Base-by-base conservation (phyloP, 2,329 filamentous ascomycete species). In the Teratosphaeria gauchensis region DNA sequence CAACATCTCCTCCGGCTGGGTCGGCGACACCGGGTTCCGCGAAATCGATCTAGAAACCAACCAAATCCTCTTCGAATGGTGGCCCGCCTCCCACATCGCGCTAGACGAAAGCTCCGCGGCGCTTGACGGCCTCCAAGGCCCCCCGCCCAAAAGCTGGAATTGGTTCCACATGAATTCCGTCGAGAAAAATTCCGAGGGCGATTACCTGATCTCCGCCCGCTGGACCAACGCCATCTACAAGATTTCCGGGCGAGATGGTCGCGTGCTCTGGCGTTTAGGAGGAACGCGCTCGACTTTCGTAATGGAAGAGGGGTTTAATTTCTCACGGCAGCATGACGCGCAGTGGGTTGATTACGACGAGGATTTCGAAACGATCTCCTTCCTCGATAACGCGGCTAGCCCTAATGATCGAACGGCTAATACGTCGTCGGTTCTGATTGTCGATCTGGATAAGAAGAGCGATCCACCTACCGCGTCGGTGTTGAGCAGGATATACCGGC, bases 221-320 rank as follows among this genome's bases (percentile, higher is more conserved):
- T 72, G 73, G 58, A 73, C 72, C 4, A 71, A 74, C 59, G 66
- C 68, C 6, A 67, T 76, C 19, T 76, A 75, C 58, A 61, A 73
- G 38, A 66, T 76, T 21, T 73, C 69, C 7, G 70, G 71, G 2
- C 53, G 61, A 6, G 67, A 72, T 55, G 70, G 72, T 2, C 59
- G 59, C 6, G 71, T 76, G 28, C 64, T 74, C 38, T 76, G 74
- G 74, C 66, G 69, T 19, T 64, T 76, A 3, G 70, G 71, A 28
- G 73, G 73, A 6, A 62, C 63, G 4, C 59, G 61, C 7, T 66
- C 59, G 14, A 62, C 28, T 16, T 63, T 59, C 55, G 21, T 35
- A 7, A 12, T 58, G 24, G 24, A 28, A 3, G 30, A 51, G n/a
- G 58, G 52, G 1, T 54, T 54, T 19, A 66, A 59, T 32, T 75